Evolutionary conservation across 306 rosid species (phyloP).

Genomic region (Nissolia schottii): DNA sequence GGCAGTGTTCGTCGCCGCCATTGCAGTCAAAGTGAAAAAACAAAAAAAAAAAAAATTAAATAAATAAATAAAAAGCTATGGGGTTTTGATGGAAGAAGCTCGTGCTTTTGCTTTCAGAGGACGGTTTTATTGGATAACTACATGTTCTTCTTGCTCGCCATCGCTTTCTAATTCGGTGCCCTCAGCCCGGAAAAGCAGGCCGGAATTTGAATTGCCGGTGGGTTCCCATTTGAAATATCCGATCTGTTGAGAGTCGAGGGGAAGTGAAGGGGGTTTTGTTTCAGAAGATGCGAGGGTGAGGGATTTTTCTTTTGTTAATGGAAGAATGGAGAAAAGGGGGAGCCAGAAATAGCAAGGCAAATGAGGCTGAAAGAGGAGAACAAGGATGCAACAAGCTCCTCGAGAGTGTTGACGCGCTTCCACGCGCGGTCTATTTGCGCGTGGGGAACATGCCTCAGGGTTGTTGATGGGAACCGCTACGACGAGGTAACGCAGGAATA

Average conservation of each 20-base stretch:
- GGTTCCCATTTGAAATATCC: conserved; percentile 32
- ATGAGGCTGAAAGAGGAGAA: neutral
- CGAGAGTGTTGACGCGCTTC: conserved; percentile 12
- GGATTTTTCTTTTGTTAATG: neutral
- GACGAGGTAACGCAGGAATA: conserved; percentile 10
- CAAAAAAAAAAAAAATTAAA: neutral
- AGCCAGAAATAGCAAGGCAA: conserved; percentile 12
- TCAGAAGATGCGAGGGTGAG: too few species aligned
- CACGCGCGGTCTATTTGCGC: conserved; percentile 31
- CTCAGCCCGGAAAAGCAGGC: conserved; percentile 27
- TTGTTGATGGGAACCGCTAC: conserved; percentile 25
- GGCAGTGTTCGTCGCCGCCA: conserved; percentile 59
- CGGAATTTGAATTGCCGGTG: conserved; percentile 47
- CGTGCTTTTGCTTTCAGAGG: neutral
- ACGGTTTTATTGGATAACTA: neutral
- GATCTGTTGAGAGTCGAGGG: neutral
- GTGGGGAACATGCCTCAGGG: conserved; percentile 17
- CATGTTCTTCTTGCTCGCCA: neutral
- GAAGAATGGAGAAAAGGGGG: neutral
- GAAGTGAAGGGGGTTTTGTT: too few species aligned
- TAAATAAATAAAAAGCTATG: neutral
- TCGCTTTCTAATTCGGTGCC: conserved; percentile 19
- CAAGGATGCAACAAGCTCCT: neutral
- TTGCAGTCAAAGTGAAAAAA: conserved; percentile 25
- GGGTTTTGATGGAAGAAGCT: neutral